Percentiles rank a stretch among this genome's conserved stretches.
Conservation (phyloP, 768 basidiomycete species). For the Serendipita sp. region DNA sequence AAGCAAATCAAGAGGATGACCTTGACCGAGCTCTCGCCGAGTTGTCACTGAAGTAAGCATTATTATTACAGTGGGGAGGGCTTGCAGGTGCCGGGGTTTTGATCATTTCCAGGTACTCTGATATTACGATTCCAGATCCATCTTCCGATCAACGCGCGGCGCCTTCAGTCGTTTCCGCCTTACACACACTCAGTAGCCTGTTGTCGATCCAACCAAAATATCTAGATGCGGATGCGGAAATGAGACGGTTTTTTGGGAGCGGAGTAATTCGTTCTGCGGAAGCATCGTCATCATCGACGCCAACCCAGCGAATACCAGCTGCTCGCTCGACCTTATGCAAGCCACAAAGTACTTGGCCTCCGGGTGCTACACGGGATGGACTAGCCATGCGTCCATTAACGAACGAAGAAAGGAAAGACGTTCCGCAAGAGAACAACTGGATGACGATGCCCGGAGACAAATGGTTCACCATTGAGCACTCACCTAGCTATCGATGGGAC, state of each 20-base stretch:
- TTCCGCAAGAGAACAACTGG: slow-evolving; percentile 15
- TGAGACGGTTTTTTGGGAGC: slow-evolving; percentile 87
- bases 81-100: slow-evolving; percentile 9
- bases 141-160: slow-evolving; percentile 17
- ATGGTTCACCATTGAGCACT: slow-evolving; percentile 85
- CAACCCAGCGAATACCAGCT: slow-evolving; percentile 24
- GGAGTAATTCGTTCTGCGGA: slow-evolving; percentile 45
- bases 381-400: slow-evolving; percentile 46
- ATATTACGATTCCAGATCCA: slow-evolving; percentile 19
- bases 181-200: slow-evolving; percentile 26
- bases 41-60: slow-evolving; percentile 54
- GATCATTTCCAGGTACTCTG: slow-evolving; percentile 19
- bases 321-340: slow-evolving; percentile 58
- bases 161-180: slow-evolving; percentile 13
- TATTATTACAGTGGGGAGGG: no score
- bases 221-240: slow-evolving; percentile 79
- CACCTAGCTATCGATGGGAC: slow-evolving; percentile 65
- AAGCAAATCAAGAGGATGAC: slow-evolving; percentile 57
- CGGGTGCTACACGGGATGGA: slow-evolving; percentile 53
- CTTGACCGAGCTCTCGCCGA: slow-evolving; percentile 75
- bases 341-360: slow-evolving; percentile 63
- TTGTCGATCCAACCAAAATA: slow-evolving; percentile 66
- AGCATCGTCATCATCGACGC: slow-evolving; percentile 26
- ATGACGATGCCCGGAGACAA: slow-evolving; percentile 37
- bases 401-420: slow-evolving; percentile 30